These are phyloP conservation scores for Zopfia rhizophila DNA, from an alignment of 2,329 filamentous ascomycete species.

Conservation along the genomic window DNA sequence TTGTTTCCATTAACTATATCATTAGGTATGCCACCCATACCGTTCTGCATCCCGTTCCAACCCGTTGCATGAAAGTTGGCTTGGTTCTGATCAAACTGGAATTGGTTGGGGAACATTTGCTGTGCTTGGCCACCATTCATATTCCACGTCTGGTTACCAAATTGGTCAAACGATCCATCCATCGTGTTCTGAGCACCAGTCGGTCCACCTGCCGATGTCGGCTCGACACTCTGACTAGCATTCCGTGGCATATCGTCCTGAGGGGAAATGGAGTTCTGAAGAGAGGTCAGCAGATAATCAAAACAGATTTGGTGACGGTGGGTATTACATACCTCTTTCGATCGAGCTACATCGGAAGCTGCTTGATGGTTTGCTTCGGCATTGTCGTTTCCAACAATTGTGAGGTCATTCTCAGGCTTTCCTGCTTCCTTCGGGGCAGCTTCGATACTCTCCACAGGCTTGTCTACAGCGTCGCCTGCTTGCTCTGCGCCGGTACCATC, in stretches of 20 bases:
- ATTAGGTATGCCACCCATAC: slow-evolving; percentile 50
- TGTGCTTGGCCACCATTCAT: slow-evolving; percentile 25
- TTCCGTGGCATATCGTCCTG: slow-evolving; percentile 22
- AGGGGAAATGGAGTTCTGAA: slow-evolving; percentile 26
- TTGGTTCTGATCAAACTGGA: slow-evolving; percentile 48
- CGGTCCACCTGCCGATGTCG: slow-evolving; percentile 26
- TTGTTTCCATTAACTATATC: slow-evolving; percentile 64
- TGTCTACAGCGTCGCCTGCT: slow-evolving; percentile 33
- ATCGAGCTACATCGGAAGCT: slow-evolving; percentile 23
- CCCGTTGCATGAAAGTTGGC: slow-evolving; percentile 68
- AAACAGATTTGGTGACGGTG: slow-evolving; percentile 25
- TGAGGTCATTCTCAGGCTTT: slow-evolving; percentile 22
- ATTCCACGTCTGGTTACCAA: slow-evolving; percentile 11
- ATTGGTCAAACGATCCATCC: slow-evolving; percentile 12
- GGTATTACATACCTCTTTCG: slow-evolving; percentile 9
- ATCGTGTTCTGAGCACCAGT: slow-evolving; percentile 26
- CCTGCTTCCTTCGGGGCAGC: slow-evolving; percentile 10
- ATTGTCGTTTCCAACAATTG: slow-evolving; percentile 22
- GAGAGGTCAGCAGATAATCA: slow-evolving; percentile 25
- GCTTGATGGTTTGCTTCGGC: slow-evolving; percentile 25
- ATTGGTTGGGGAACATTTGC: slow-evolving; percentile 32
- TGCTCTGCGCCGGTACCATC: slow-evolving; percentile 33
- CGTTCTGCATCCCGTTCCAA: slow-evolving; percentile 63
- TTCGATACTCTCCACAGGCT: slow-evolving; percentile 43
- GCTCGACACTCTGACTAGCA: slow-evolving; percentile 30